These are phyloP conservation scores for Fusarium mundagurra DNA, from an alignment of 2,329 filamentous ascomycete species.

Conservation along the genomic window DNA sequence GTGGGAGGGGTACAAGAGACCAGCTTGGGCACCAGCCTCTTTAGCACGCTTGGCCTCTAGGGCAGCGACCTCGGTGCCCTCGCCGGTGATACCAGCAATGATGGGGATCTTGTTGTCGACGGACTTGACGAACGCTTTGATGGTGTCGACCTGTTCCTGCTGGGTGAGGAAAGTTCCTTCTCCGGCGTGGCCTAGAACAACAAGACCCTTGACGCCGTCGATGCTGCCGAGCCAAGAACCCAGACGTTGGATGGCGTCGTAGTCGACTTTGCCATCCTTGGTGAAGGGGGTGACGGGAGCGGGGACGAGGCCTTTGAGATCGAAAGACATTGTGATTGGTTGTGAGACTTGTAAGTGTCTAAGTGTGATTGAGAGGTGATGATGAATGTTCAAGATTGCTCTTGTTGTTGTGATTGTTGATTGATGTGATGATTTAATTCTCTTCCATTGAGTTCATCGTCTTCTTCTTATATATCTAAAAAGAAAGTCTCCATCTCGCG, in stretches of 20 bases:
- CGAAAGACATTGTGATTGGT: constrained; percentile 47
- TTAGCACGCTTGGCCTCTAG: constrained; percentile 61
- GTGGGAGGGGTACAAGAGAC: constrained; percentile 62
- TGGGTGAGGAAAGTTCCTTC: constrained; percentile 63
- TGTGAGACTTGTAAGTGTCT: background rate
- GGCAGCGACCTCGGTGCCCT: constrained; percentile 62
- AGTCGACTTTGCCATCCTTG: constrained; percentile 58
- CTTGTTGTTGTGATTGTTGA: background rate
- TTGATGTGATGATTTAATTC: constrained; percentile 7
- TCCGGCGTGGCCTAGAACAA: constrained; percentile 64
- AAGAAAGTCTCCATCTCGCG: background rate
- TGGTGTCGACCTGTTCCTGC: constrained; percentile 59
- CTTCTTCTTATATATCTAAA: constrained; percentile 20
- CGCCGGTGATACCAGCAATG: constrained; percentile 63
- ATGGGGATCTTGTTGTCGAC: constrained; percentile 60
- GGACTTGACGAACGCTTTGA: constrained; percentile 62
- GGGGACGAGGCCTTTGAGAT: constrained; percentile 60
- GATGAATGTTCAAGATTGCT: background rate
- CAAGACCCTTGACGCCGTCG: constrained; percentile 60
- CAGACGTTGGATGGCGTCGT: constrained; percentile 61
- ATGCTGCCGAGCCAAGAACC: constrained; percentile 64
- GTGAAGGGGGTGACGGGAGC: constrained; percentile 64
- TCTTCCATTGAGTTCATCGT: background rate
- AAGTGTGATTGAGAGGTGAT: background rate
- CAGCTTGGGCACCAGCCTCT: constrained; percentile 60